Conservation (phyloP, 2,329 filamentous ascomycete species). For the Coniella vitis region DNA sequence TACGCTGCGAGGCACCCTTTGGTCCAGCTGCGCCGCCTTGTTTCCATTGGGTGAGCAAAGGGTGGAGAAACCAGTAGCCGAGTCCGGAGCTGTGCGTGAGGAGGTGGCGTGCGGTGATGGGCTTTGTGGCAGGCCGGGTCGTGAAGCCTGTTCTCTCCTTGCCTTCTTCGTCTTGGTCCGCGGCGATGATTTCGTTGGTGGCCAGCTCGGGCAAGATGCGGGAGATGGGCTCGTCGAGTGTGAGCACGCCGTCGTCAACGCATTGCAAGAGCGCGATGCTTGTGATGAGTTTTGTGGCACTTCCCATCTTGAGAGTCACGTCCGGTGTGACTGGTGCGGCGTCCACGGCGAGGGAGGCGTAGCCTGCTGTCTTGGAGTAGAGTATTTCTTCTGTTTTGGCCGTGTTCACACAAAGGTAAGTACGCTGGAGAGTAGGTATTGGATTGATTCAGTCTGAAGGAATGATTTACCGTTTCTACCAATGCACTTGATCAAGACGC, state of each 20-base stretch:
- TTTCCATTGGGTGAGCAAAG: constrained; percentile 29
- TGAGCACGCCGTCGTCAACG: background rate
- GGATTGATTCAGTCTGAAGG: too few species aligned
- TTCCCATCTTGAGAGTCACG: background rate
- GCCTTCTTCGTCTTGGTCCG: too few species aligned
- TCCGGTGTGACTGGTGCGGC: background rate
- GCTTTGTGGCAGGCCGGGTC: background rate
- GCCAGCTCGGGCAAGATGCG: constrained; percentile 1
- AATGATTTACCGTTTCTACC: background rate
- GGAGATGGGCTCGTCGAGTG: constrained; percentile 2
- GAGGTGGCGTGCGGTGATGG: constrained; percentile 44
- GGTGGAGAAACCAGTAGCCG: constrained; percentile 36
- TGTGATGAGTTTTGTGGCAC: constrained; percentile 2
- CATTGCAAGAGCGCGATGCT: constrained; percentile 2
- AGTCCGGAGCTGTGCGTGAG: constrained; percentile 45
- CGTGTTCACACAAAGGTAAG: background rate
- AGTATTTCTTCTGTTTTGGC: background rate
- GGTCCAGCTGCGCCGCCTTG: constrained; percentile 22
- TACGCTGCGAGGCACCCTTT: constrained; percentile 19
- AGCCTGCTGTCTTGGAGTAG: background rate
- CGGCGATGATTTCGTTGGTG: background rate
- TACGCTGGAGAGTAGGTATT: too few species aligned
- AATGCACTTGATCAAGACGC: constrained; percentile 3
- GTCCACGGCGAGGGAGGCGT: background rate
- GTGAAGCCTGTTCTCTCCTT: background rate